Evolutionary conservation across 2,329 filamentous ascomycete species (phyloP), one percentile per base, ranked within the genome.

Genomic region (Grosmannia clavigera): DNA sequence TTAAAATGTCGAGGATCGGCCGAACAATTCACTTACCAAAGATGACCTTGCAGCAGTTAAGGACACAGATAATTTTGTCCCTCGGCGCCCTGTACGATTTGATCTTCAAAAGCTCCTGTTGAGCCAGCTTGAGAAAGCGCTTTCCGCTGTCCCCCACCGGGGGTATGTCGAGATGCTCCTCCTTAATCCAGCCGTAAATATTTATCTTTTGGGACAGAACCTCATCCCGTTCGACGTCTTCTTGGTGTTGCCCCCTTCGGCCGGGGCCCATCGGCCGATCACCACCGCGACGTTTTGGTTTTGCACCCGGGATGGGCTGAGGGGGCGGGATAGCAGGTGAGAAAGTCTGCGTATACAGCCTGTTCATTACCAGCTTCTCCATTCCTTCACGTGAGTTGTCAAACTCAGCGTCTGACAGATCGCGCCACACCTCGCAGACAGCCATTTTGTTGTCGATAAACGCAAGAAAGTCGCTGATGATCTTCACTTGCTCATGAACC

Each of bases 361-460:
- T 81, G 71, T 99, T 99, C 95, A 99, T 99, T 65, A 99, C 95
- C 4, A 99, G 80, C 72, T 99, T 99, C 76, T 99, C 94, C 94
- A 99, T 99, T 40, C 94, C 94, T 74, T 99, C 94, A 66, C 92
- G 85, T 16, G 94, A 94, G 72, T 99, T 99, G 72, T 99, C 94
- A 67, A 99, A 99, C 69, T 99, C 94, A 46, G 90, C 90, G 71
- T 99, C 94, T 0, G 92, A 95, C 0, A 97, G 90, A 40, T 94
- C 90, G 61, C 89, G 84, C 94, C 94, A 99, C 3, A 99, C 90
- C 63, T 99, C 94, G 69, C 94, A 99, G 65, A 90, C 82, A 16
- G 87, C 90, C 95, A 99, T 99, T 76, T 97, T 97, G 74, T 96
- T 96, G 59, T 89, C 88, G 64, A 99, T 99, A 68, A 99, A 99